These are phyloP conservation scores for Kluyveromyces nonfermentans DNA, from an alignment of 805 yeast species.

Conservation along the genomic window DNA sequence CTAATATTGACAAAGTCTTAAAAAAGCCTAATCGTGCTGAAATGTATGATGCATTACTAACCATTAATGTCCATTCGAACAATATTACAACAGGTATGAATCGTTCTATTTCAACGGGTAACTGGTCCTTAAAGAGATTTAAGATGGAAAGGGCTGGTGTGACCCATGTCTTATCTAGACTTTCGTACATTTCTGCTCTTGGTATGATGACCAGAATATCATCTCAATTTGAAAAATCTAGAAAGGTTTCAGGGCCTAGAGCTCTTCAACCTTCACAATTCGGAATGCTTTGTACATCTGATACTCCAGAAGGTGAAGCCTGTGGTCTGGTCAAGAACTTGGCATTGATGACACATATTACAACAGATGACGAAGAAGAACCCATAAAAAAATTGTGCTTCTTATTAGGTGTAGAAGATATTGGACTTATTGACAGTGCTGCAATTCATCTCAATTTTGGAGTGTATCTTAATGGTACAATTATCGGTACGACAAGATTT, in stretches of 20 bases:
- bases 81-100: slow-evolving; percentile 91
- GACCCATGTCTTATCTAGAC: slow-evolving; percentile 86
- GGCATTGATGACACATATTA: slow-evolving; percentile 97
- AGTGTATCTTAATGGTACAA: slow-evolving; percentile 86
- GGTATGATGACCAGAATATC: slow-evolving; percentile 99
- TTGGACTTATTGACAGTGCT: slow-evolving; percentile 71
- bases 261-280: slow-evolving; percentile 98
- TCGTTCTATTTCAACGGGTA: slow-evolving; percentile 96
- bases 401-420: slow-evolving; percentile 83
- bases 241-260: slow-evolving; percentile 98
- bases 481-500: slow-evolving; percentile 80
- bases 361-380: slow-evolving; percentile 94
- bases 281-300: slow-evolving; percentile 98
- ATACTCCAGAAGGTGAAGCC: slow-evolving; percentile 99
- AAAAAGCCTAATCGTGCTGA: slow-evolving; percentile 91
- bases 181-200: slow-evolving; percentile 86
- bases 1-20: slow-evolving; percentile 85
- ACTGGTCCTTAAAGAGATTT: slow-evolving; percentile 97
- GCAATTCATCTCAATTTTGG: slow-evolving; percentile 76
- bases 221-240: slow-evolving; percentile 95
- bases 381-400: slow-evolving; percentile 74
- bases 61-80: slow-evolving; percentile 83
- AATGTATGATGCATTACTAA: slow-evolving; percentile 87
- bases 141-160: slow-evolving; percentile 99
- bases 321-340: slow-evolving; percentile 96